A percentile compares a stretch with the other conserved stretches of the same genome.
phyloP scores from a whole-genome alignment of 2,329 filamentous ascomycete species.

The Colletotrichum sp. region DNA sequence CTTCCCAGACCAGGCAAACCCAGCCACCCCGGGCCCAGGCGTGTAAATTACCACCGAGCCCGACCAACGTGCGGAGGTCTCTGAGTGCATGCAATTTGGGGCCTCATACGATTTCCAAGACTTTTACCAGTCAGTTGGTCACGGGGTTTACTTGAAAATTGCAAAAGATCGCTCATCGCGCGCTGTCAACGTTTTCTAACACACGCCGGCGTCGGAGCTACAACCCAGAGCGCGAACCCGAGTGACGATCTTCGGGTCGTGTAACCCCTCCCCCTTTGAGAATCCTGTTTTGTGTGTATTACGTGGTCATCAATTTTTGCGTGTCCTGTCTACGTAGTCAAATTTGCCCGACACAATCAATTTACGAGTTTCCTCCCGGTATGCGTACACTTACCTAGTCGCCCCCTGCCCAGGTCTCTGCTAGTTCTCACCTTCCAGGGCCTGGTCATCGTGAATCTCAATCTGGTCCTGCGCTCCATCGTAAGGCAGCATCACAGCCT shows the following conservation, averaged over 20 bases:
- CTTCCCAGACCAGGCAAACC: neutral
- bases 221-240: neutral
- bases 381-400: neutral
- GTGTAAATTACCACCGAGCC: neutral
- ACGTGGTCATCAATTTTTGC: neutral
- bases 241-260: neutral
- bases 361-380: neutral
- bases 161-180: neutral
- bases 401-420: neutral
- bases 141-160: neutral
- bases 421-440: neutral
- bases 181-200: neutral
- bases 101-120: conserved; percentile 8
- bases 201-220: neutral
- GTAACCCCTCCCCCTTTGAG: neutral
- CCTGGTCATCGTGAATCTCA: neutral
- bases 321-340: neutral
- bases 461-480: neutral
- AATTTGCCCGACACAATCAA: neutral
- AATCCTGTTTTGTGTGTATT: neutral
- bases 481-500: neutral
- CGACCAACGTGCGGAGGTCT: neutral
- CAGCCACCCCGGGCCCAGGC: neutral
- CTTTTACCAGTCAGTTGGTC: neutral
- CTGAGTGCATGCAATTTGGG: neutral